A percentile compares a stretch with the other conserved stretches of the same genome.
These are phyloP conservation scores for Dendrobium chrysotoxum DNA, from an alignment of 106 monocot genomes.

Conservation along the genomic window DNA sequence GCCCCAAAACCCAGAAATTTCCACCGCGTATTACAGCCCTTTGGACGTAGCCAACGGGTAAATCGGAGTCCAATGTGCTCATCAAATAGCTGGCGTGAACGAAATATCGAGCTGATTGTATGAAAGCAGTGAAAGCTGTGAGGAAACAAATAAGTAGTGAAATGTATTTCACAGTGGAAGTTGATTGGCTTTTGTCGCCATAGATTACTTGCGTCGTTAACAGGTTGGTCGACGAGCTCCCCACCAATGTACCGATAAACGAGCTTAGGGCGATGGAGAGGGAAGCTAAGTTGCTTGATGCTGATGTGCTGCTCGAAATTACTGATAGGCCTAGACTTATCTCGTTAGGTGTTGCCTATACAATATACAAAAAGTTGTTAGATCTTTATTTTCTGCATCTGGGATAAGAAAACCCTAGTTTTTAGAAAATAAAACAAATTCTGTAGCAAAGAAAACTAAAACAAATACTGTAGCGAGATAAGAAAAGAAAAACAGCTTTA, in stretches of 20 bases:
- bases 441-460: no score
- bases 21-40: slow-evolving; percentile 47
- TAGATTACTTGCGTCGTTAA: slow-evolving; percentile 46
- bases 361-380: no score
- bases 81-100: slow-evolving; percentile 75
- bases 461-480: no score
- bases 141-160: slow-evolving; percentile 67
- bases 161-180: slow-evolving; percentile 57
- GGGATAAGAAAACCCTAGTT: no score
- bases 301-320: slow-evolving; percentile 46
- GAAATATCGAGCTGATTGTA: slow-evolving; percentile 58
- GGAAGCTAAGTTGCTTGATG: slow-evolving; percentile 55
- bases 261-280: slow-evolving; percentile 72
- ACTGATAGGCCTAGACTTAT: slow-evolving; percentile 35
- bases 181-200: slow-evolving; percentile 48
- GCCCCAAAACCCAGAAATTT: slow-evolving; percentile 58
- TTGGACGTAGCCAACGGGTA: slow-evolving; percentile 63
- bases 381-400: no score
- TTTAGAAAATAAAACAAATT: no score
- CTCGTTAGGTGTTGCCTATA: slow-evolving; percentile 33
- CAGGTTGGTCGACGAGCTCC: slow-evolving; percentile 33
- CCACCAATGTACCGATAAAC: slow-evolving; percentile 63
- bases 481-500: no score
- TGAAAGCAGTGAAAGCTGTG: slow-evolving; percentile 61
- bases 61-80: slow-evolving; percentile 50